Base-by-base conservation (phyloP, 2,329 filamentous ascomycete species). In the Colletotrichum tropicale region DNA sequence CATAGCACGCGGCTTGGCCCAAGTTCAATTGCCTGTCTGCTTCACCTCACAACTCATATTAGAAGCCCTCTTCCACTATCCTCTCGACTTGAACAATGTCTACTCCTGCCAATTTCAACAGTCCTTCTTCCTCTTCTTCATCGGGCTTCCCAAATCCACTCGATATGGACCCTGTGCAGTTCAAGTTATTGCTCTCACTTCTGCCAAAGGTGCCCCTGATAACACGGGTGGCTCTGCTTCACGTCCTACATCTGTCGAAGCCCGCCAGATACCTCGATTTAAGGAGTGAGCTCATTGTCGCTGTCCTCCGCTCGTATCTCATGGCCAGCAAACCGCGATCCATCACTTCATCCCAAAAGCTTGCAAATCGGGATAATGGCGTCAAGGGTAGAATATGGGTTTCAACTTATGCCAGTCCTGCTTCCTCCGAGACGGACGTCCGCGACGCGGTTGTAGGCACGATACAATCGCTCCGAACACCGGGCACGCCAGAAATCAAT, bases 381-480 rank as follows among this genome's bases (percentile, higher is more conserved):
- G 87, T 98, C 81, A 96, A 95, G 81, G 95, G 95, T 5, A 91
- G 90, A 60, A 92, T 97, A 78, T 98, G 96, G 96, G 89, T 98
- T 28, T 93, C 93, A 80, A 94, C 91, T 70, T 93, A 94, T 56
- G 90, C 89, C 1, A 86, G 95, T 18, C 90, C 91, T 0, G 85
- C 86, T 4, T 94, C 93, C 0, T 87, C 90, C 73, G 91, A 87
- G 82, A 88, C 81, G 80, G 90, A 87, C 56, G 81, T 93, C 16
- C 85, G 90, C n/a, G 88, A 93, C 58, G 87, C 89, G 3, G 81
- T 96, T 30, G 85, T 92, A 77, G 84, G 85, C 34, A 90, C 89
- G 5, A 91, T 96, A 60, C 86, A 91, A 28, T 87, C 86, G 2
- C 82, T 94, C 82, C 61, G 71, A n/a, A 30, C 65, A 10, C 84